Evolutionary conservation across 495 filamentous ascomycete species (phyloP), one percentile per base, ranked within the genome.

Genomic region (Talaromyces thailandensis): DNA sequence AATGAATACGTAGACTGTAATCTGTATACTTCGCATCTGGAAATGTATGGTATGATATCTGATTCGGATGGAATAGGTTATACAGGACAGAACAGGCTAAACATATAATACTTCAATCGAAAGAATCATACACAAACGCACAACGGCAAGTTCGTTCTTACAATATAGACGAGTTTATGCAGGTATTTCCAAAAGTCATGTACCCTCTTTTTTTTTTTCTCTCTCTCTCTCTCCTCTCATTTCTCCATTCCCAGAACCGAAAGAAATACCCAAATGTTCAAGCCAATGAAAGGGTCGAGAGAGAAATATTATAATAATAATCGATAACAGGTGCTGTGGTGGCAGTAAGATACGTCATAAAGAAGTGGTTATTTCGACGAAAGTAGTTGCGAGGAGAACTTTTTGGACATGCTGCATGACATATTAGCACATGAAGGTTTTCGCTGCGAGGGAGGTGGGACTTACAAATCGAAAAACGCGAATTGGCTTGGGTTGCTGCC

Each of bases 381-480:
- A 2, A 63, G 18, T 25, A 63, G 12, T 51, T 63, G 53, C 58
- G 68, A 61, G 21, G 66, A 66, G 62, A 84, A 73, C 63, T 81
- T 70, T 71, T 82, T 81, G 67, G 80, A 81, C 82, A 85, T 85
- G 69, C 81, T 84, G 63, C 26, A 18, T n/a, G 35, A 24, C 62
- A 77, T 65, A 73, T 70, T 58, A 48, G 53, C 23, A 32, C 56
- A 28, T 4, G 8, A 43, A 7, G 1, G 40, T 16, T 3, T 5
- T 56, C 11, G 18, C 7, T 2, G 7, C 9, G 25, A 56, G 28
- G 56, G 14, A 35, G 6, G 37, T 2, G n/a, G n/a, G n/a, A 86
- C 89, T 84, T 81, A 96, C 92, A 98, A 98, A 67, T 95, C 89
- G 76, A 96, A 98, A 82, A 98, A 98, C 7, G 94, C 91, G 77